Percentiles rank a stretch among this genome's conserved stretches.
Conservation (phyloP, 345 rosid species). For the Boechera retrofracta region DNA sequence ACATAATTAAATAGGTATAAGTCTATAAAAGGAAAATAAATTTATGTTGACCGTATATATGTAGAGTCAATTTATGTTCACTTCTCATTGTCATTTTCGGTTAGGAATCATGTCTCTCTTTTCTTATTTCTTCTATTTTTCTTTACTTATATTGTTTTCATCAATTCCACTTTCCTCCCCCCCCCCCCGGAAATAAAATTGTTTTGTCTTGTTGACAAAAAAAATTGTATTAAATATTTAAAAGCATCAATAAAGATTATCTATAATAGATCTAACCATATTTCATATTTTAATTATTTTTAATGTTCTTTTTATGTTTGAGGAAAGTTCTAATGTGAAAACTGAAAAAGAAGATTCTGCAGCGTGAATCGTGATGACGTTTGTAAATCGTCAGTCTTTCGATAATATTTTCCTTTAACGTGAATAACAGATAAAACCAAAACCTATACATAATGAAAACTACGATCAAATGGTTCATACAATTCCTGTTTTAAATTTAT, state of each 20-base stretch:
- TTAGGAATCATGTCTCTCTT: not conserved
- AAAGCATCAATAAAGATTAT: slow-evolving; percentile 12
- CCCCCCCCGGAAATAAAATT: not conserved
- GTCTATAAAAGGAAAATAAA: not conserved
- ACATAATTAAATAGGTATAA: not conserved
- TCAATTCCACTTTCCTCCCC: not conserved
- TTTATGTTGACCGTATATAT: slow-evolving; percentile 6
- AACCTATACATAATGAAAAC: not conserved
- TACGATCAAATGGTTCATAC: not conserved
- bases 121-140: not conserved
- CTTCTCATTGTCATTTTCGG: slow-evolving; percentile 32
- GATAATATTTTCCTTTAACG: not conserved
- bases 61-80: slow-evolving; percentile 18
- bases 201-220: not conserved
- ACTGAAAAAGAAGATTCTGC: slow-evolving; percentile 1
- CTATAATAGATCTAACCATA: not conserved
- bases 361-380: slow-evolving; percentile 36
- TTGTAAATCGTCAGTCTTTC: slow-evolving; percentile 23
- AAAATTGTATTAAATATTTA: not conserved
- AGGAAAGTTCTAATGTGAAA: slow-evolving; percentile 35
- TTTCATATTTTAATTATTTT: not conserved
- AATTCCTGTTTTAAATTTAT: not conserved
- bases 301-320: slow-evolving; percentile 7
- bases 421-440: not conserved
- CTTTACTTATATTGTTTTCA: not conserved